Percentiles rank a stretch among this genome's conserved stretches.
Evolutionary conservation across 805 yeast species (phyloP).

Genomic region (Sugiyamaella boreocaroliniensis): DNA sequence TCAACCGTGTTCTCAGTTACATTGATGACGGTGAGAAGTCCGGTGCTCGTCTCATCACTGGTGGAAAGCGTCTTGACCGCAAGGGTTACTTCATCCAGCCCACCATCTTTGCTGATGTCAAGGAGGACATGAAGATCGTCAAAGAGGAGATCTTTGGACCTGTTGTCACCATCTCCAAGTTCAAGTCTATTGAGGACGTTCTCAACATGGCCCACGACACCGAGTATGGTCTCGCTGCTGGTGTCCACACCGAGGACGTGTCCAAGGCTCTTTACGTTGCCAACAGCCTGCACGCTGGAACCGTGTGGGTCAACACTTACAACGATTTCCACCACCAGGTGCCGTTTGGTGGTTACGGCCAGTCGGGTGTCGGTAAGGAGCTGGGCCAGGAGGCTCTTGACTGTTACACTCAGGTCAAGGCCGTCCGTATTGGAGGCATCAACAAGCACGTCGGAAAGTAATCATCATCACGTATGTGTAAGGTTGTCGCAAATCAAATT

Average conservation of each 20-base stretch:
- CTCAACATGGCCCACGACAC: slow-evolving; percentile 63
- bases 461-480: not conserved
- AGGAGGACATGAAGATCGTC: slow-evolving; percentile 58
- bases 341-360: slow-evolving; percentile 78
- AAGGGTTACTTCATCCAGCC: slow-evolving; percentile 67
- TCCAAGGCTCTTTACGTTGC: slow-evolving; percentile 60
- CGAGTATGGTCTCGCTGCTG: slow-evolving; percentile 79
- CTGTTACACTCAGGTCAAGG: slow-evolving; percentile 67
- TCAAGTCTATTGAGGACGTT: slow-evolving; percentile 61
- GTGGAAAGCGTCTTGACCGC: slow-evolving; percentile 53
- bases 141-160: slow-evolving; percentile 89
- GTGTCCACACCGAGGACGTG: slow-evolving; percentile 66
- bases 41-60: slow-evolving; percentile 76
- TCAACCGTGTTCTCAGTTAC: slow-evolving; percentile 65
- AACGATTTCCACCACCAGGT: slow-evolving; percentile 60
- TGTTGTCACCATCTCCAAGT: slow-evolving; percentile 66
- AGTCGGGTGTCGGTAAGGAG: slow-evolving; percentile 78
- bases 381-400: slow-evolving; percentile 68
- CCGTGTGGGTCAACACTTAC: slow-evolving; percentile 66
- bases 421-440: slow-evolving; percentile 49
- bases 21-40: slow-evolving; percentile 71
- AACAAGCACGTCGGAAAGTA: not conserved
- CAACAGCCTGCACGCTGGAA: slow-evolving; percentile 55
- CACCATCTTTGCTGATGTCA: slow-evolving; percentile 68
- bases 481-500: not conserved